Evolutionary conservation across 2,329 filamentous ascomycete species (phyloP).

Genomic region (Aspergillus sp.): DNA sequence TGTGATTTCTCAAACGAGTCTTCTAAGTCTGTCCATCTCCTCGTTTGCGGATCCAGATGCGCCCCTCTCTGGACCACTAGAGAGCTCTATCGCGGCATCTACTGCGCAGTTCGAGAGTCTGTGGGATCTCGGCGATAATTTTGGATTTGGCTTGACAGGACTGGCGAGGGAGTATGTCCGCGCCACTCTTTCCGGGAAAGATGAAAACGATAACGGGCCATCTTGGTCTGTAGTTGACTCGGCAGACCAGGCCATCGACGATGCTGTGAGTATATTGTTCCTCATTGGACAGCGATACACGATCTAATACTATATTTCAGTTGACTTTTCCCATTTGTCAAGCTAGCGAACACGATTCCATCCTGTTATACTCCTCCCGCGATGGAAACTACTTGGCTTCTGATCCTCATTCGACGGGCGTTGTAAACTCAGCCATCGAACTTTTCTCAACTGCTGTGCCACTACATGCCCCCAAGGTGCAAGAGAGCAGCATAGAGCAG

Average conservation of each 20-base stretch:
- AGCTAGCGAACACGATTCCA: slow-evolving; percentile 85
- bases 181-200: slow-evolving; percentile 67
- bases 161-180: slow-evolving; percentile 76
- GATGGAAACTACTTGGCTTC: slow-evolving; percentile 54
- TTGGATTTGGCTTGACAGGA: slow-evolving; percentile 88
- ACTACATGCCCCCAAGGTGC: slow-evolving; percentile 83
- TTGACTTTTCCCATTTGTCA: slow-evolving; percentile 67
- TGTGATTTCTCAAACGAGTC: slow-evolving; percentile 82
- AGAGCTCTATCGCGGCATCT: slow-evolving; percentile 86
- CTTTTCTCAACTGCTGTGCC: slow-evolving; percentile 90
- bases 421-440: slow-evolving; percentile 90
- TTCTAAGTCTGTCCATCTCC: slow-evolving; percentile 83
- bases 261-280: slow-evolving; percentile 33
- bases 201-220: slow-evolving; percentile 57
- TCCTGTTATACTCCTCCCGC: slow-evolving; percentile 66
- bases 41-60: slow-evolving; percentile 89
- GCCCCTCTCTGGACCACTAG: slow-evolving; percentile 70
- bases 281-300: background rate
- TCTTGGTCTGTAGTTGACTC: slow-evolving; percentile 40
- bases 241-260: slow-evolving; percentile 39
- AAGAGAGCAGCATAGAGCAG: slow-evolving; percentile 94
- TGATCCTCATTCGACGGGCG: slow-evolving; percentile 85
- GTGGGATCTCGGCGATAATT: slow-evolving; percentile 94
- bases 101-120: slow-evolving; percentile 88
- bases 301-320: slow-evolving; percentile 26